Base-by-base conservation (phyloP, 495 filamentous ascomycete genomes). In the Daldinia decipiens region DNA sequence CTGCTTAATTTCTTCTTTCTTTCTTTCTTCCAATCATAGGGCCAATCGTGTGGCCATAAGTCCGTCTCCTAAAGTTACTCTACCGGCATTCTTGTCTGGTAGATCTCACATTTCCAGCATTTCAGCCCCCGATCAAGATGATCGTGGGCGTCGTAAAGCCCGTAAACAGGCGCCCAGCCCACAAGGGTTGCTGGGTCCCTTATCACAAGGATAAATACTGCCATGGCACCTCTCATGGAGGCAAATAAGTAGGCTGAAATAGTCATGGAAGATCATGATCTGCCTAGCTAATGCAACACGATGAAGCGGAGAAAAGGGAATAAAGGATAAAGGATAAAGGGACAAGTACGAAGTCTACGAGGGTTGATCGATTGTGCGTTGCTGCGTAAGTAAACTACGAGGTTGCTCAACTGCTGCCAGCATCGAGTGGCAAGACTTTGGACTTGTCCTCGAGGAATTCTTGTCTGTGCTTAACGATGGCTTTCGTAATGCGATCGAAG, bases 381-480 rank as follows among this genome's bases (percentile, higher is more conserved):
- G 62, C 65, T 74, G 70, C 31, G 68, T 73, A 55, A 72, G 73
- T 70, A 68, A 76, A 72, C 75, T 77, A 77, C 75, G 75, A 65
- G 59, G 60, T 62, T 68, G 71, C 71, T 73, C 74, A 77, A 64
- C 57, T 67, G 56, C 59, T 67, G 59, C 66, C 65, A 72, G 68
- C 58, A 54, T 77, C 75, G 70, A 85, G 67, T 43, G 73, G 80
- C 65, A 82, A 80, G 36, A 87, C 76, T 81, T 82, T 86, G 72
- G 81, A 82, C 59, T 78, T 77, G 74, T 87, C 85, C 36, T 81
- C 82, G 50, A 84, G 80, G 62, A 87, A 85, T 51, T 80, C 77
- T 60, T 79, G 70, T 83, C 95, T 93, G 80, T 92, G 96, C 74
- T 90, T 87, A 76, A 92, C 87, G 80, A 99, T 97, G 70, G 91